Conservation (phyloP, 768 basidiomycete genomes). For the Boletus reticulatus region DNA sequence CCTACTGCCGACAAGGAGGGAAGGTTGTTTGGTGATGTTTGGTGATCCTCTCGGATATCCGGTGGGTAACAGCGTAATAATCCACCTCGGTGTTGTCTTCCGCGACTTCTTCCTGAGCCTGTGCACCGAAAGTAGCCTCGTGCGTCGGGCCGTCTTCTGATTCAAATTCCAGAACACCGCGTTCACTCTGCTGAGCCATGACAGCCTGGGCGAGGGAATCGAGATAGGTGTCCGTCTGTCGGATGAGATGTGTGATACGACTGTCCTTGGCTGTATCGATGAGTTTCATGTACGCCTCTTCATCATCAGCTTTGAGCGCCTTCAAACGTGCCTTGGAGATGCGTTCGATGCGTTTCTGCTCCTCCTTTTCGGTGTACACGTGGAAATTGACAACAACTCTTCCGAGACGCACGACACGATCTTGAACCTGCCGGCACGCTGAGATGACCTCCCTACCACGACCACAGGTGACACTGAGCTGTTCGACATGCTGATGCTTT, state of each 20-base stretch:
- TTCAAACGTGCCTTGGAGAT: conserved; percentile 96
- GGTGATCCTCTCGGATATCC: conserved; percentile 79
- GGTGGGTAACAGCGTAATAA: conserved; percentile 95
- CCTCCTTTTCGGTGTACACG: conserved; percentile 91
- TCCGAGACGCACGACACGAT: conserved; percentile 61
- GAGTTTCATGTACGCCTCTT: conserved; percentile 98
- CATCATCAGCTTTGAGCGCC: conserved; percentile 96
- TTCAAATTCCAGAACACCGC: conserved; percentile 48
- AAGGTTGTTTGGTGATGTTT: conserved; percentile 49
- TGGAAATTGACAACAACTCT: conserved; percentile 84
- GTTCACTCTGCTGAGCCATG: conserved; percentile 84
- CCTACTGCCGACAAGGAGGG: no score
- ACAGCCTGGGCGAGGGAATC: conserved; percentile 95
- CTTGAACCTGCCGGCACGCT: conserved; percentile 62
- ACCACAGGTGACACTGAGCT: conserved; percentile 78
- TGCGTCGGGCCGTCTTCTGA: conserved; percentile 71
- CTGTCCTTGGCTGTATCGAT: conserved; percentile 99
- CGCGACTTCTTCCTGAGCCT: conserved; percentile 56
- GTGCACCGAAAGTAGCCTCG: conserved; percentile 90
- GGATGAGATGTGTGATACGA: conserved; percentile 92
- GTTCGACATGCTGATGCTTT: conserved; percentile 95
- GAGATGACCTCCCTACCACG: conserved; percentile 77
- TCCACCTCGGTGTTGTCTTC: conserved; percentile 78
- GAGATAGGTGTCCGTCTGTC: conserved; percentile 93
- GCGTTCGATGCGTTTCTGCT: no score